Percentiles rank a stretch among this genome's conserved stretches.
These are phyloP conservation scores for Cladosporium phlei DNA, from an alignment of 2,329 filamentous ascomycete species.

Conservation along the genomic window DNA sequence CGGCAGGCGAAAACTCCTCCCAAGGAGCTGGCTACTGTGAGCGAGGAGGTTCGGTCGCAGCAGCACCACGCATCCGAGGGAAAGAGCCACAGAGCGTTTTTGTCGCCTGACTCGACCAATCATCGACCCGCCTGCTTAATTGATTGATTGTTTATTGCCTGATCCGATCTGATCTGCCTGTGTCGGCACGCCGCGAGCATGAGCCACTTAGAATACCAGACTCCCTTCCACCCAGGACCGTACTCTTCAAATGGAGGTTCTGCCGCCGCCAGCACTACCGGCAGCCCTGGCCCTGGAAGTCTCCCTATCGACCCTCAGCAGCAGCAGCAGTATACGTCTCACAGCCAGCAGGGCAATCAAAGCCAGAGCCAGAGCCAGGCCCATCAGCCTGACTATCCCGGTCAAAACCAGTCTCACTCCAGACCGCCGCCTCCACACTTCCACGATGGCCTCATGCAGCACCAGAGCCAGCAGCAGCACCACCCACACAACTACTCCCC, in stretches of 20 bases:
- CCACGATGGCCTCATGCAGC: conserved; percentile 13
- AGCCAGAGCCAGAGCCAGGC: conserved; percentile 8
- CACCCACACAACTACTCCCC: conserved; percentile 7
- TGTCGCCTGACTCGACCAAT: conserved; percentile 13
- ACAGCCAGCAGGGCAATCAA: too few relatives aligned
- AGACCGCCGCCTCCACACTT: conserved; percentile 12
- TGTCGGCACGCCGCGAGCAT: conserved; percentile 1
- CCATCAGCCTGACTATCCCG: conserved; percentile 6
- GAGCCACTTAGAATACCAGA: conserved; percentile 16
- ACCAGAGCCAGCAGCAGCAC: conserved; percentile 8
- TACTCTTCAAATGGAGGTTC: conserved; percentile 23
- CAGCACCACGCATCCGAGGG: conserved; percentile 6
- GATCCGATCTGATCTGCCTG: not conserved
- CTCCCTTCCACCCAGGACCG: conserved; percentile 14
- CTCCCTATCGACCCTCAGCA: conserved; percentile 34
- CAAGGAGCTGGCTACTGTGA: not conserved
- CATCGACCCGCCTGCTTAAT: conserved; percentile 13
- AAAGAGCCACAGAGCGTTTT: conserved; percentile 9
- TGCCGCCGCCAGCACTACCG: too few relatives aligned
- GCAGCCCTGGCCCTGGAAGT: too few relatives aligned
- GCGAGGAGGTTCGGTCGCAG: not conserved
- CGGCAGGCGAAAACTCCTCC: conserved; percentile 3
- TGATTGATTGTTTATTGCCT: conserved; percentile 8
- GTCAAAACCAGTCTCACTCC: conserved; percentile 6
- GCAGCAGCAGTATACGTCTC: conserved; percentile 36